phyloP scores from a whole-genome alignment of 1,284 basidiomycete genomes.

The Ceratobasidium sp. region DNA sequence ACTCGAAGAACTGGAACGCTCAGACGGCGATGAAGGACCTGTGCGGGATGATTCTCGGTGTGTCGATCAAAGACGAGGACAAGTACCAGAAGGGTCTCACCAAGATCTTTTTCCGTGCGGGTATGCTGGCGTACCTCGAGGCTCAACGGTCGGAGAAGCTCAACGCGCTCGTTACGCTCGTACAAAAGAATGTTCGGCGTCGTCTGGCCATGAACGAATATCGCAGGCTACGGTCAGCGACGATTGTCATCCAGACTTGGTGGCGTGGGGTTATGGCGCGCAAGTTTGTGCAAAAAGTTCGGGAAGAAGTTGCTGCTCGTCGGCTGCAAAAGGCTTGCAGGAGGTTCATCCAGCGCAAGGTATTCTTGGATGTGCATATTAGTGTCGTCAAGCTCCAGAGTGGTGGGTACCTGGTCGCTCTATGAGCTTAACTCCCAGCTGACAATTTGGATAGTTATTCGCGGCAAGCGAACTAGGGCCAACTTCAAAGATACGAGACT shows the following conservation, averaged over 20 bases:
- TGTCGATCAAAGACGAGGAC: slow-evolving; percentile 89
- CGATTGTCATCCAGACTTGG: slow-evolving; percentile 91
- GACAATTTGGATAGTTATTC: slow-evolving; percentile 63
- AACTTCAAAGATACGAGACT: slow-evolving; percentile 68
- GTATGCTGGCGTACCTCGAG: slow-evolving; percentile 98
- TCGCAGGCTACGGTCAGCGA: slow-evolving; percentile 70
- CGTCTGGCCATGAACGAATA: slow-evolving; percentile 87
- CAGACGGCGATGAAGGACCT: slow-evolving; percentile 78
- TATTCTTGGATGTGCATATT: slow-evolving; percentile 68
- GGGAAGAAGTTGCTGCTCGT: slow-evolving; percentile 76
- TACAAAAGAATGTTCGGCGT: slow-evolving; percentile 96
- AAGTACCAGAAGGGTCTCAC: slow-evolving; percentile 97
- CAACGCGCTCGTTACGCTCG: slow-evolving; percentile 89
- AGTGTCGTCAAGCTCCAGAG: slow-evolving; percentile 83
- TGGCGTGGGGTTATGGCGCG: slow-evolving; percentile 88
- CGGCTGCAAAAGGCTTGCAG: slow-evolving; percentile 80
- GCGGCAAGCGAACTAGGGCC: slow-evolving; percentile 79
- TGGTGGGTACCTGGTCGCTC: slow-evolving; percentile 62
- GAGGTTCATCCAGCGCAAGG: slow-evolving; percentile 75
- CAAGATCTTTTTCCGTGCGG: slow-evolving; percentile 99
- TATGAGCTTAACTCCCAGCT: slow-evolving; percentile 4
- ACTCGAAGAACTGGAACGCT: slow-evolving; percentile 79
- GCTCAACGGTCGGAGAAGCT: slow-evolving; percentile 86
- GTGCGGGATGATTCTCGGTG: slow-evolving; percentile 86
- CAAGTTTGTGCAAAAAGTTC: slow-evolving; percentile 72